Base-by-base conservation (phyloP, 2,329 filamentous ascomycete species). In the Tolypocladium guangdongense region DNA sequence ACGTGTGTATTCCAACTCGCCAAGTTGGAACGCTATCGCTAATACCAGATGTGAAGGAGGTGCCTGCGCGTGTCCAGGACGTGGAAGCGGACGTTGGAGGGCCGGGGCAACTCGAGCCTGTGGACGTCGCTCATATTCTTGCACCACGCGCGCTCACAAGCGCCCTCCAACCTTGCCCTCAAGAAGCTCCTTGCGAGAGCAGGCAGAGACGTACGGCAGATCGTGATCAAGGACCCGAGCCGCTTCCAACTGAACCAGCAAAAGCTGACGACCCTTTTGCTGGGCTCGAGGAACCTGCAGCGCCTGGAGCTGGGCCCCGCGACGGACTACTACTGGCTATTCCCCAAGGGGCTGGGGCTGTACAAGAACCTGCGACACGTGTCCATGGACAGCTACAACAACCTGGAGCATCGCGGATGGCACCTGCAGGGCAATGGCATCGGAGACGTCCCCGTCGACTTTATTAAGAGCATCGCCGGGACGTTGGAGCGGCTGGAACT, bases 121-220 rank as follows among this genome's bases (percentile, higher is more conserved):
- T 71, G 69, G 69, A 62, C 62, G 37, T 53, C 55, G n/a, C 57
- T 71, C 51, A 43, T 59, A 7, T 70, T 71, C 45, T 58, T 56
- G 2, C 7, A 14, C 18, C 43, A 27, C 16, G 3, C 8, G 27
- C 46, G 20, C n/a, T 18, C 22, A 6, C 33, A 11, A 5, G n/a
- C 53, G 27, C 50, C n/a, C 18, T 50, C 50, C 8, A 27, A 57
- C 4, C 57, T 58, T 2, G 57, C 57, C 22, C 50, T 71, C 7
- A 62, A 52, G 51, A 66, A 64, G 41, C 57, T 71, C 3, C 56
- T 68, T 14, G 61, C 60, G 6, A 63, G 65, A 41, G 69, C 68
- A 10, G 59, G 66, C 8, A 63, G 68, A 37, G 54, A 50, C 14
- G 57, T 63, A 1, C 62, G 65, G 7, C 57, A 62, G 7, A 60